These are phyloP conservation scores for Huntiella decipiens DNA, from an alignment of 2,329 filamentous ascomycete species.

Conservation along the genomic window DNA sequence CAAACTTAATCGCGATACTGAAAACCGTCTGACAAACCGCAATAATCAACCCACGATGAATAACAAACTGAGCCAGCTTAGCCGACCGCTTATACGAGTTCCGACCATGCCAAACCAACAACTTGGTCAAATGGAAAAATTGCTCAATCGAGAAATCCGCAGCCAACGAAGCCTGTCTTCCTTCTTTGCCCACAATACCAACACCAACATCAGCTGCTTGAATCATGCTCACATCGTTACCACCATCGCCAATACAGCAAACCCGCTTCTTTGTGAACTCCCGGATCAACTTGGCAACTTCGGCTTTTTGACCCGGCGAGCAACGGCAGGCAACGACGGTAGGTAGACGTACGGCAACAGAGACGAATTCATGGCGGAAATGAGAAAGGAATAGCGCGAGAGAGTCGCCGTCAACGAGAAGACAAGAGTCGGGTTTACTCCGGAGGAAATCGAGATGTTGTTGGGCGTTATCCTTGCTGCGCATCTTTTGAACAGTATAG, in stretches of 20 bases:
- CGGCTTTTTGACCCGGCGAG: conserved; percentile 91
- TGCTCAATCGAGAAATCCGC: conserved; percentile 95
- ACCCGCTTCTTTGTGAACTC: conserved; percentile 85
- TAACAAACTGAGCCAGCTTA: conserved; percentile 94
- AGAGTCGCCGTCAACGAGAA: conserved; percentile 89
- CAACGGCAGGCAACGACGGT: conserved; percentile 92
- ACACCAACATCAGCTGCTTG: conserved; percentile 96
- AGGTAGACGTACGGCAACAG: conserved; percentile 68
- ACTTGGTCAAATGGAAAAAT: conserved; percentile 84
- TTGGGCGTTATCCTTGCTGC: conserved; percentile 65
- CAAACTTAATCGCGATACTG: conserved; percentile 79
- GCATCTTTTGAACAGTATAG: conserved; percentile 74
- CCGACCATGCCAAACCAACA: conserved; percentile 95
- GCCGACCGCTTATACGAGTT: conserved; percentile 94
- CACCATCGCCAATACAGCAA: conserved; percentile 93
- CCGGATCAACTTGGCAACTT: conserved; percentile 78
- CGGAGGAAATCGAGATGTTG: conserved; percentile 78
- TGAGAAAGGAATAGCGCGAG: conserved; percentile 66
- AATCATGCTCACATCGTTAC: conserved; percentile 98
- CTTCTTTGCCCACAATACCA: conserved; percentile 95
- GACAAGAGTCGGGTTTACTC: conserved; percentile 67
- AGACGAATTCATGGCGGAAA: conserved; percentile 71
- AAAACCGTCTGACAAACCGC: conserved; percentile 94
- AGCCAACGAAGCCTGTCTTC: conserved; percentile 79
- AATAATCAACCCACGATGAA: conserved; percentile 90